These are phyloP conservation scores for Leccinum uliginosum DNA, from an alignment of 768 basidiomycete species.

Conservation along the genomic window DNA sequence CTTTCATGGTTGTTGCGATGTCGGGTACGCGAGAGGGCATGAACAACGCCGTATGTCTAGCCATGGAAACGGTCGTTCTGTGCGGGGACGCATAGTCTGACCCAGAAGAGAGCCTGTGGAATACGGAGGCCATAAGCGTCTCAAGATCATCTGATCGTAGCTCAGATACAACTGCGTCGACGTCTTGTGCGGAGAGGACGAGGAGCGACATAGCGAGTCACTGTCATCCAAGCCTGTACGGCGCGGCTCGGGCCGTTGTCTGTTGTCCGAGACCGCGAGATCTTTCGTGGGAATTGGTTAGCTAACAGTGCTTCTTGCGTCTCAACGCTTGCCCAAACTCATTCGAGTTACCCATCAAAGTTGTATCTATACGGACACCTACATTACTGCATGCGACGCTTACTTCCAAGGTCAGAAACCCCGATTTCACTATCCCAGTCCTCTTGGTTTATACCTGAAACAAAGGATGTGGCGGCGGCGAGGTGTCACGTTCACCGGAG, in stretches of 20 bases:
- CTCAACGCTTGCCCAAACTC: no score
- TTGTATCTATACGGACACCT: no score
- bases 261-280: no score
- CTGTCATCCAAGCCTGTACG: not conserved
- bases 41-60: slow-evolving; percentile 61
- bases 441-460: no score
- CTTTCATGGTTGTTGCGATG: slow-evolving; percentile 66
- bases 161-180: slow-evolving; percentile 43
- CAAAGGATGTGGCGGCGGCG: no score
- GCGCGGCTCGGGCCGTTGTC: not conserved
- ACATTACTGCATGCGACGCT: no score
- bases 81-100: slow-evolving; percentile 41
- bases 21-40: slow-evolving; percentile 71
- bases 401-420: no score
- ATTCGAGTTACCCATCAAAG: no score
- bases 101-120: slow-evolving; percentile 41
- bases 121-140: slow-evolving; percentile 56
- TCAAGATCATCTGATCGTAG: slow-evolving; percentile 47
- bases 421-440: no score
- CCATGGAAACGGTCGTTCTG: slow-evolving; percentile 50
- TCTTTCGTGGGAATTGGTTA: no score
- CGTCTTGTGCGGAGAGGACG: slow-evolving; percentile 58
- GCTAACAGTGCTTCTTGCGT: no score
- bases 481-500: no score
- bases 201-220: slow-evolving; percentile 47